phyloP scores from a whole-genome alignment of 257 asterid genomes.

The Solanum dulcamara region DNA sequence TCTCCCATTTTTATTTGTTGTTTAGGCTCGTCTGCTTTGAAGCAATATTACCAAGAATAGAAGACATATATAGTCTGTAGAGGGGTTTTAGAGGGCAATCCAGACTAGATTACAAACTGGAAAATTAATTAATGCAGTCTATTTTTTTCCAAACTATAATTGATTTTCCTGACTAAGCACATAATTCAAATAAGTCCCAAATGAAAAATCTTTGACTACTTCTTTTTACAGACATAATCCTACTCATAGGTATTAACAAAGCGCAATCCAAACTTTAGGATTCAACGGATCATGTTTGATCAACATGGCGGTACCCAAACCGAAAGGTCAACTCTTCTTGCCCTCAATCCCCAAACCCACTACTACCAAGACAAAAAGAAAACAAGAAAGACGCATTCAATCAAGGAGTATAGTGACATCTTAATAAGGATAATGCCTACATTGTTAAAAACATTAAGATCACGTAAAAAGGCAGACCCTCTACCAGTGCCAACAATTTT shows the following conservation, averaged over 20 bases:
- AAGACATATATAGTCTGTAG: too few relatives aligned
- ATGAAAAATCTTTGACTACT: too few relatives aligned
- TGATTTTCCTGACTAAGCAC: too few relatives aligned
- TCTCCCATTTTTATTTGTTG: neutral
- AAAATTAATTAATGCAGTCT: too few relatives aligned
- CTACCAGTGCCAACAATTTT: neutral
- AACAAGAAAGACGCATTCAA: neutral
- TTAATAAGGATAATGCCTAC: neutral
- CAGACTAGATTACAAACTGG: too few relatives aligned
- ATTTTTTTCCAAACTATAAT: too few relatives aligned
- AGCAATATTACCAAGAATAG: too few relatives aligned
- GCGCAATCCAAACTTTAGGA: neutral
- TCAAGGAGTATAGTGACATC: neutral
- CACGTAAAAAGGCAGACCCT: neutral
- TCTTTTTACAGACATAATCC: neutral
- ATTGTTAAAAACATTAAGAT: neutral
- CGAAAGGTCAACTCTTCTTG: neutral
- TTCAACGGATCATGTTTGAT: too few relatives aligned
- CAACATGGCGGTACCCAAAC: neutral
- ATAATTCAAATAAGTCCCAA: too few relatives aligned
- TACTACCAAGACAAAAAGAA: neutral
- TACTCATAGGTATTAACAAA: neutral
- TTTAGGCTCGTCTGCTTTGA: neutral
- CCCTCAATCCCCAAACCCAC: neutral
- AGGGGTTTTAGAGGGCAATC: neutral